Conservation (phyloP, 75 land plant species). For the Picea glauca region DNA sequence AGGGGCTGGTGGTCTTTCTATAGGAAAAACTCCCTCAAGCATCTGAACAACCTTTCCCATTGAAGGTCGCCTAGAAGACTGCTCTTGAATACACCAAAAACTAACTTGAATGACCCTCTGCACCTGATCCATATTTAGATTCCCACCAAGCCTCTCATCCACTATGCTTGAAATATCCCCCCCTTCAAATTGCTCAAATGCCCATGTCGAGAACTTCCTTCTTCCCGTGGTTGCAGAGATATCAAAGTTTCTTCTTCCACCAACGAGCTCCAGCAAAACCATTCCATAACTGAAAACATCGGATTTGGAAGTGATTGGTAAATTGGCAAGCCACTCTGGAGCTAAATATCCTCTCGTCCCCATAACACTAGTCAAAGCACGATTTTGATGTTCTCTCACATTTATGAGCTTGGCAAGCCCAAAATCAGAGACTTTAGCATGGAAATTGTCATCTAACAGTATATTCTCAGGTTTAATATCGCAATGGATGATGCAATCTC, state of each 20-base stretch:
- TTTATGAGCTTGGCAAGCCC: slow-evolving; percentile 72
- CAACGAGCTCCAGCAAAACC: slow-evolving; percentile 80
- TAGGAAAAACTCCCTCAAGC: slow-evolving; percentile 63
- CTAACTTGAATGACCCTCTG: slow-evolving; percentile 49
- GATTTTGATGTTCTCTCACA: slow-evolving; percentile 49
- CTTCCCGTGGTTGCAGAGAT: slow-evolving; percentile 37
- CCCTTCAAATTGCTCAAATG: slow-evolving; percentile 68
- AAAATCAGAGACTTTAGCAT: slow-evolving; percentile 86
- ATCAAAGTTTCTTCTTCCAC: slow-evolving; percentile 72
- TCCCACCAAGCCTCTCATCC: slow-evolving; percentile 44
- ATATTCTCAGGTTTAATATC: slow-evolving; percentile 98
- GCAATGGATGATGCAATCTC: slow-evolving; percentile 81
- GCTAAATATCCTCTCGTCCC: slow-evolving; percentile 84
- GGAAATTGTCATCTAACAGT: slow-evolving; percentile 65
- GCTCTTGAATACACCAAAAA: slow-evolving; percentile 86
- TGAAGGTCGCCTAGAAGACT: slow-evolving; percentile 61
- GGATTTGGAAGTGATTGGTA: slow-evolving; percentile 71
- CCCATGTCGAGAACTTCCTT: slow-evolving; percentile 73
- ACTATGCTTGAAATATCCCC: slow-evolving; percentile 47
- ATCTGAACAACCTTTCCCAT: slow-evolving; percentile 82
- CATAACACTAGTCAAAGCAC: slow-evolving; percentile 38
- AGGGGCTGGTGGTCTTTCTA: slow-evolving; percentile 63
- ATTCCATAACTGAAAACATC: slow-evolving; percentile 85
- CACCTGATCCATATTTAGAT: slow-evolving; percentile 44
- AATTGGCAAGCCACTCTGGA: slow-evolving; percentile 84